These are phyloP conservation scores for Umbelopsis sp. DNA, from an alignment of 192 early-diverging fungal genomes.

Conservation along the genomic window DNA sequence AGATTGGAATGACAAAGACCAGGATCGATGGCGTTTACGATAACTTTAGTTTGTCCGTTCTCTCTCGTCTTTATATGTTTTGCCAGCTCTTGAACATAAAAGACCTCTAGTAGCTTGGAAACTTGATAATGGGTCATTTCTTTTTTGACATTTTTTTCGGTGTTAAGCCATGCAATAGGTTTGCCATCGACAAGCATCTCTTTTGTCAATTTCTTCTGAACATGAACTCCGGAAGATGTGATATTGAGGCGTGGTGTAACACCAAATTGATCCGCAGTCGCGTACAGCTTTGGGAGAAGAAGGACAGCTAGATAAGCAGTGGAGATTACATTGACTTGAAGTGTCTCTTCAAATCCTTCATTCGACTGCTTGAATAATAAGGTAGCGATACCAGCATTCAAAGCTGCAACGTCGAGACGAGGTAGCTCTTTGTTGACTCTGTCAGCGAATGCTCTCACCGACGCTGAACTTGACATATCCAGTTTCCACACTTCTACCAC, in stretches of 20 bases:
- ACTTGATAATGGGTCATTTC: neutral
- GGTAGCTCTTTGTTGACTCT: neutral
- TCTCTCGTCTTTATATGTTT: neutral
- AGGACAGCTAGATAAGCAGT: neutral
- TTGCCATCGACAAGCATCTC: neutral
- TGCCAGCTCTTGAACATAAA: neutral
- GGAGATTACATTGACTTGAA: conserved; percentile 6
- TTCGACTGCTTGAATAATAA: neutral
- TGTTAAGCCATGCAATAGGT: neutral
- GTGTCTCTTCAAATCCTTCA: neutral
- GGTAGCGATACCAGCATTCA: neutral
- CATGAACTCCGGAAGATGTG: neutral
- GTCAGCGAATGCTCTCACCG: neutral
- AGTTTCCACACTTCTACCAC: conserved; percentile 11
- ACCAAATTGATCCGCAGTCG: neutral
- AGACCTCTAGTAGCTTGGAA: neutral
- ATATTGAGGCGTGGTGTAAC: neutral
- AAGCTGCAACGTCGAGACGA: neutral
- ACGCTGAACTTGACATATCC: neutral
- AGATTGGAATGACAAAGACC: neutral
- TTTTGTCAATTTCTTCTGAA: neutral
- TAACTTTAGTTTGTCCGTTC: neutral
- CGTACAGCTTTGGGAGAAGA: neutral
- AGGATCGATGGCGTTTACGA: neutral
- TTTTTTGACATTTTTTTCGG: neutral